A percentile compares a stretch with the other conserved stretches of the same genome.
Conservation (phyloP, 495 filamentous ascomycete species). For the Neurospora terricola region DNA sequence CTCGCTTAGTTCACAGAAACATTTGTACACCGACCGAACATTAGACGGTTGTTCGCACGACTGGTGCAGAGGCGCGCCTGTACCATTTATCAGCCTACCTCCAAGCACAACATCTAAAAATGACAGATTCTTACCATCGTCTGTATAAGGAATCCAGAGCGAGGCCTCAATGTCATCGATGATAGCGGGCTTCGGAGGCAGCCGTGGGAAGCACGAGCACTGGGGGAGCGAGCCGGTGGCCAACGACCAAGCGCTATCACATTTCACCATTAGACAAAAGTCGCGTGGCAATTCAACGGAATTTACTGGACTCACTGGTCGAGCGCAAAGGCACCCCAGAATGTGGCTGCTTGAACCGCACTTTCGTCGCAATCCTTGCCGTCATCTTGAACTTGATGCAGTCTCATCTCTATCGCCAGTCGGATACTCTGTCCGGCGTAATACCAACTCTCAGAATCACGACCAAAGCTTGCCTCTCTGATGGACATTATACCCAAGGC, state of each 20-base stretch:
- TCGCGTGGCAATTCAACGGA: not conserved
- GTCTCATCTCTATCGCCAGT: constrained; percentile 55
- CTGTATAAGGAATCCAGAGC: constrained; percentile 49
- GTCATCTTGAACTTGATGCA: constrained; percentile 40
- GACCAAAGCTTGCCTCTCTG: constrained; percentile 51
- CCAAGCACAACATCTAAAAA: not conserved
- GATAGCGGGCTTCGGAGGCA: constrained; percentile 47
- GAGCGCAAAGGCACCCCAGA: constrained; percentile 61
- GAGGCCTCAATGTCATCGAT: constrained; percentile 44
- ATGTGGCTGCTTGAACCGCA: constrained; percentile 57
- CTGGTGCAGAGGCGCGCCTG: constrained; percentile 36
- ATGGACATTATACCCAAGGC: constrained; percentile 68
- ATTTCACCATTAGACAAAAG: constrained; percentile 1
- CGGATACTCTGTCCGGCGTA: constrained; percentile 57
- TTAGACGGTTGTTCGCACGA: constrained; percentile 44
- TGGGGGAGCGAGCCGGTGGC: constrained; percentile 54
- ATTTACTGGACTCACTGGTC: constrained; percentile 47
- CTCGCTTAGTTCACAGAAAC: constrained; percentile 56
- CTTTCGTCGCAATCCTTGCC: constrained; percentile 41
- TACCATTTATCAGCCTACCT: constrained; percentile 9
- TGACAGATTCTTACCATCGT: constrained; percentile 35
- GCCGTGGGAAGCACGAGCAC: constrained; percentile 45
- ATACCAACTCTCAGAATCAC: constrained; percentile 57
- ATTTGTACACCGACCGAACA: constrained; percentile 48
- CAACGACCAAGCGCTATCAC: constrained; percentile 50